Percentiles rank a stretch among this genome's conserved stretches.
Evolutionary conservation across 1,139 yeast species (phyloP).

Genomic region (Lodderomyces oxycetoniae): DNA sequence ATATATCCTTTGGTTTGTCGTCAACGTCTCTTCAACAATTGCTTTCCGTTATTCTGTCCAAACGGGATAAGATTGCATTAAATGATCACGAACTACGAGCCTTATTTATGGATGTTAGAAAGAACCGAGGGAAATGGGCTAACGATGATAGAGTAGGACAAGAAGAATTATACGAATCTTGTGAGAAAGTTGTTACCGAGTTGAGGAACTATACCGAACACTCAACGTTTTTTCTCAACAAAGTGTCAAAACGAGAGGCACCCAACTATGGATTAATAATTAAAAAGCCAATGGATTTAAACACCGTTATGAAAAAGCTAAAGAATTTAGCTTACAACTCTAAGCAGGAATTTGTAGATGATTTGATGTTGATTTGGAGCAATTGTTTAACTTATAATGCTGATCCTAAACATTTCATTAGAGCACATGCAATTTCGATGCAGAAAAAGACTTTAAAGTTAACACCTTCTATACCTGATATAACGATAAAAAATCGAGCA

Average conservation of each 20-base stretch:
- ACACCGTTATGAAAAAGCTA: conserved; percentile 87
- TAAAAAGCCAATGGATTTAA: conserved; percentile 93
- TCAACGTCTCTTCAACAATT: conserved; percentile 83
- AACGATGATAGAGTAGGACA: conserved; percentile 93
- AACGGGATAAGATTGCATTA: conserved; percentile 67
- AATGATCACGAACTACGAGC: conserved; percentile 85
- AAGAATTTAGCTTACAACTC: conserved; percentile 76
- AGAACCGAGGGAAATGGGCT: conserved; percentile 95
- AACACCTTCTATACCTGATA: conserved; percentile 84
- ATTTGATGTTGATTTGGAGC: conserved; percentile 90
- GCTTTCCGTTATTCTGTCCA: conserved; percentile 69
- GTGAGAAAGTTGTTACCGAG: conserved; percentile 90
- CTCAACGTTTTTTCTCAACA: conserved; percentile 91
- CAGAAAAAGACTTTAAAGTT: conserved; percentile 77
- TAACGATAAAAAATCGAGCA: conserved; percentile 69
- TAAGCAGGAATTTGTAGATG: conserved; percentile 87
- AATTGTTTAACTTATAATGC: conserved; percentile 92
- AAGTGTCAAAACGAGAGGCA: conserved; percentile 94
- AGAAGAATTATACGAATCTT: conserved; percentile 94
- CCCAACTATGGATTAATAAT: conserved; percentile 91
- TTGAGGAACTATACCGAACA: conserved; percentile 91
- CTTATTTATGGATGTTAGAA: conserved; percentile 85
- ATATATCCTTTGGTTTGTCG: conserved; percentile 41
- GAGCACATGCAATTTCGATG: conserved; percentile 96
- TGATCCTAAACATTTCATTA: conserved; percentile 86